These are phyloP conservation scores for Alisma plantagoaquatica DNA, from an alignment of 106 monocot genomes.

Conservation along the genomic window DNA sequence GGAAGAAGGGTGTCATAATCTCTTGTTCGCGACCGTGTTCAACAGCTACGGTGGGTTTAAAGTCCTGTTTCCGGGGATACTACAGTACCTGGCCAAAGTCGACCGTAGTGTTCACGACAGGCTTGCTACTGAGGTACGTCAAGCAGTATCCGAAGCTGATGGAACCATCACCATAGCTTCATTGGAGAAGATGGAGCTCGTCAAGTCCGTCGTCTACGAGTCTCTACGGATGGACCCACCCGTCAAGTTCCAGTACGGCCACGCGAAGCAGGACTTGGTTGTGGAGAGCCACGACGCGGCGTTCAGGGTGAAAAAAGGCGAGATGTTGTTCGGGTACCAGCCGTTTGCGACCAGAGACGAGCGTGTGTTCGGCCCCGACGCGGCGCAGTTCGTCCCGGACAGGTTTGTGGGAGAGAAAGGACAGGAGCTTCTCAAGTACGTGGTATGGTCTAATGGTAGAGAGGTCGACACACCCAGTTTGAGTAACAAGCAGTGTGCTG, in stretches of 20 bases:
- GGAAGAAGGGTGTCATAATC: conserved; percentile 48
- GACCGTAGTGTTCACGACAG: conserved; percentile 14
- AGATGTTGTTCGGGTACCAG: conserved; percentile 47
- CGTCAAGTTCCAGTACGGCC: conserved; percentile 37
- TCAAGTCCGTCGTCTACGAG: conserved; percentile 43
- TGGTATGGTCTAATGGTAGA: conserved; percentile 29
- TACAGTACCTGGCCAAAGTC: conserved; percentile 16
- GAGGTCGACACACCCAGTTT: conserved; percentile 32
- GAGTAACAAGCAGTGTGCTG: conserved; percentile 37
- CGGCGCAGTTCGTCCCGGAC: conserved; percentile 26
- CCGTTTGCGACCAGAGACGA: conserved; percentile 35
- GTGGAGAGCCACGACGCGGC: conserved; percentile 51
- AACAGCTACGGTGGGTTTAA: conserved; percentile 41
- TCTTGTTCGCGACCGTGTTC: conserved; percentile 34
- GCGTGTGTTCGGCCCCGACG: conserved; percentile 20
- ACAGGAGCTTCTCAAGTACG: conserved; percentile 20
- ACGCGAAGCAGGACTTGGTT: conserved; percentile 29
- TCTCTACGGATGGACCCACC: conserved; percentile 43
- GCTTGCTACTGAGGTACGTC: conserved; percentile 25
- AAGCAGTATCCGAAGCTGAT: conserved; percentile 11
- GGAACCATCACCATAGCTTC: conserved; percentile 22
- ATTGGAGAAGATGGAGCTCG: conserved; percentile 37
- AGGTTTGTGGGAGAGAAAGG: conserved; percentile 28
- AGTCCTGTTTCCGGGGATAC: conserved; percentile 25
- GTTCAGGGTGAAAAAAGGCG: conserved; percentile 32